A percentile compares a stretch with the other conserved stretches of the same genome.
Evolutionary conservation across 495 filamentous ascomycete genomes (phyloP).

Genomic region (Penicillium desertorum): DNA sequence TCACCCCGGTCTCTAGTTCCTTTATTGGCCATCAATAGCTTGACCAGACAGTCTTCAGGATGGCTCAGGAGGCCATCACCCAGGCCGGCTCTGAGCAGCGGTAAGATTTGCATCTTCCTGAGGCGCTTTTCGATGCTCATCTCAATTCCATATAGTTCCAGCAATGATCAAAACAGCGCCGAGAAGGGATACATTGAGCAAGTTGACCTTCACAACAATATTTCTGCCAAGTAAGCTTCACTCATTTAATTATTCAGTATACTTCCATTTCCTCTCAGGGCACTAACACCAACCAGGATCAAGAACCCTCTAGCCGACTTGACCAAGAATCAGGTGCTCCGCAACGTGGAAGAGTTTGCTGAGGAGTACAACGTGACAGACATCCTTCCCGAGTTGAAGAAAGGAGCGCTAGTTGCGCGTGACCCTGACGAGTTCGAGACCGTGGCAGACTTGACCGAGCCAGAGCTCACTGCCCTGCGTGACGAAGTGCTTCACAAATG

Average conservation of each 20-base stretch:
- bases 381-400: constrained; percentile 50
- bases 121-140: constrained; percentile 1
- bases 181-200: constrained; percentile 40
- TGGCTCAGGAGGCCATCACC: constrained; percentile 18
- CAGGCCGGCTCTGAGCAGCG: neutral
- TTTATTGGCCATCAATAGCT: neutral
- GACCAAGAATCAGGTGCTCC: constrained; percentile 49
- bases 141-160: constrained; percentile 13
- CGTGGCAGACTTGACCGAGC: constrained; percentile 56
- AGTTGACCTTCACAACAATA: constrained; percentile 52
- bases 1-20: neutral
- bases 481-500: constrained; percentile 63
- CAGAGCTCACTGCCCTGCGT: constrained; percentile 52
- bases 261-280: neutral
- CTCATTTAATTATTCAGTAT: neutral
- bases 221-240: constrained; percentile 46
- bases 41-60: neutral
- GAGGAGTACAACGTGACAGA: constrained; percentile 45
- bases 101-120: neutral
- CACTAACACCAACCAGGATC: constrained; percentile 43
- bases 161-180: constrained; percentile 22
- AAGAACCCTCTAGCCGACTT: constrained; percentile 62
- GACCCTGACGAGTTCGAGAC: constrained; percentile 55
- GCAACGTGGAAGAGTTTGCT: constrained; percentile 58
- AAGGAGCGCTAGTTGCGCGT: constrained; percentile 65